Evolutionary conservation across 768 basidiomycete species (phyloP), one percentile per base, ranked within the genome.

Genomic region (Boletus rex-veris): DNA sequence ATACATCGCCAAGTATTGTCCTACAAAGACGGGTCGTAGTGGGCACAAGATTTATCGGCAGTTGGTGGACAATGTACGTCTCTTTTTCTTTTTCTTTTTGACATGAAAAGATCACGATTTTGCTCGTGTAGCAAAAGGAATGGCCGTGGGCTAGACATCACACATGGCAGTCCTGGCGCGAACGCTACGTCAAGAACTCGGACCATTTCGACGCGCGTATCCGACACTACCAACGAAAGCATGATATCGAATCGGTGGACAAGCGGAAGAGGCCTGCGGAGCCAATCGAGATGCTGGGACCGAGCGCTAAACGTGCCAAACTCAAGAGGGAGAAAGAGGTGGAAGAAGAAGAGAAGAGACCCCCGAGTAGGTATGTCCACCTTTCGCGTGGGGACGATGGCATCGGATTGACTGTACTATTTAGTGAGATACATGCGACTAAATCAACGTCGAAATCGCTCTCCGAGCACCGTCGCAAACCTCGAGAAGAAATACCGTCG

Each of bases 151-250:
- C 76, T n/a, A 55, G 45, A 16, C 68, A 64, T 7, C 86, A 85
- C 63, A 4, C 82, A 3, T 81, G 75, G 80, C 73, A 74, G n/a
- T 83, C 83, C 5, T 87, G 86, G 86, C 77, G 82, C 21, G 77
- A 81, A 43, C 74, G 78, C n/a, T 87, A 86, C 58, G 71, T 63
- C 55, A 80, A 73, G 56, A 72, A 85, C 45, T 46, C 71, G 37
- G 58, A 33, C 0, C 21, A 58, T 0, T 84, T 82, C 48, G 75
- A 85, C 54, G 26, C 10, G 3, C 47, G 43, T n/a, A 84, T 86
- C 37, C 57, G 46, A 36, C 61, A 41, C 9, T 78, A 77, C 53
- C 76, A 76, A 50, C 50, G 56, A 52, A 73, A 72, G 49, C 60
- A 77, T 7, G 53, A 21, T 8, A 7, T 9, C n/a, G 15, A 45